phyloP scores from a whole-genome alignment of 345 rosid species.

The Dipteronia dyeriana region DNA sequence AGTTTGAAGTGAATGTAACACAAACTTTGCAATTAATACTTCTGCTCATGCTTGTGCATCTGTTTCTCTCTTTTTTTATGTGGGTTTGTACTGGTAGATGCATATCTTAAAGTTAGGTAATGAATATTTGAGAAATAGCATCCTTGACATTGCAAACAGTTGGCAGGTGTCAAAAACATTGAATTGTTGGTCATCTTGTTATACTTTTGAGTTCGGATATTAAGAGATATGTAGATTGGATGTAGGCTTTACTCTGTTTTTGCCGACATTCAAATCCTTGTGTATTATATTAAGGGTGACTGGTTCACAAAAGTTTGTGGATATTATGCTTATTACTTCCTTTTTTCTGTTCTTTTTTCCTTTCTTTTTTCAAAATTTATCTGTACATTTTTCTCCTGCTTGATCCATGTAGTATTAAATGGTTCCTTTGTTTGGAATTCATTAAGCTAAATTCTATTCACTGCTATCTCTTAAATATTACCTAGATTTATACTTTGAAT shows the following conservation, averaged over 20 bases:
- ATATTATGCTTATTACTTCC: neutral
- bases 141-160: slow-evolving; percentile 9
- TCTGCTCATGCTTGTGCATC: slow-evolving; percentile 16
- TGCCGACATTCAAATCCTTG: neutral
- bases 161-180: neutral
- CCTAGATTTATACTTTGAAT: slow-evolving; percentile 18
- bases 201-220: slow-evolving; percentile 1
- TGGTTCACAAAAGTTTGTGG: neutral
- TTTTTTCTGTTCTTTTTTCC: neutral
- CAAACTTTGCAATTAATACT: slow-evolving; percentile 22
- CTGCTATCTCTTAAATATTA: slow-evolving; percentile 15
- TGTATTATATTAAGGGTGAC: neutral
- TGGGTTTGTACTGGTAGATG: neutral
- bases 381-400: neutral
- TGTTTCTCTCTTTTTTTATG: neutral
- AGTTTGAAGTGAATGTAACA: slow-evolving; percentile 36
- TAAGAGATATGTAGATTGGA: neutral
- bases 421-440: slow-evolving; percentile 7
- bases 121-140: neutral
- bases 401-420: neutral
- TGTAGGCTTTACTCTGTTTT: neutral
- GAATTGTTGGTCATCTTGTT: neutral
- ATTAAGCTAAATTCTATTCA: slow-evolving; percentile 3
- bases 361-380: too few relatives aligned
- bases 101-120: neutral